Conservation (phyloP, 495 filamentous ascomycete species). For the Penicillium pancosmium region DNA sequence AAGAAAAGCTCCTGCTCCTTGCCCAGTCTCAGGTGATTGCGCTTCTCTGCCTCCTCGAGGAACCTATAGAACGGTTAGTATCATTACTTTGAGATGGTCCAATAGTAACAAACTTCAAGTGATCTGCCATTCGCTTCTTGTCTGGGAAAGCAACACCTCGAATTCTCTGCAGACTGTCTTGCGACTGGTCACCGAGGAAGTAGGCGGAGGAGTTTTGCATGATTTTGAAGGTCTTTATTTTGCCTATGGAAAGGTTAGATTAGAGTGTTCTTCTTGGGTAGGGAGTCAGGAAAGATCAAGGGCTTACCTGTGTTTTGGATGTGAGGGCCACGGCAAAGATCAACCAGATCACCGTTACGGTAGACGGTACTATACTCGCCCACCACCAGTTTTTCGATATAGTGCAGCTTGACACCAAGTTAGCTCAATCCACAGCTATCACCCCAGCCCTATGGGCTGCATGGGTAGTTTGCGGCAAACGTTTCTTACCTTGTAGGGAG, state of each 20-base stretch:
- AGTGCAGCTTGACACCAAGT: slow-evolving; percentile 70
- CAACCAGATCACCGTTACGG: slow-evolving; percentile 77
- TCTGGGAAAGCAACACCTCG: slow-evolving; percentile 97
- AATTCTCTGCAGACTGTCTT: slow-evolving; percentile 93
- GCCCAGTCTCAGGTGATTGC: slow-evolving; percentile 89
- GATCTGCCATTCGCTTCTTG: slow-evolving; percentile 88
- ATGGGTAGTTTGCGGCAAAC: too few relatives aligned
- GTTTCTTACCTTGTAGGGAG: too few relatives aligned
- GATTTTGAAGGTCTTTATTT: slow-evolving; percentile 70
- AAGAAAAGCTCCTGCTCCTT: slow-evolving; percentile 96
- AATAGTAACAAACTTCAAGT: slow-evolving; percentile 59
- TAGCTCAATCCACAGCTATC: too few relatives aligned
- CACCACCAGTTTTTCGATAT: slow-evolving; percentile 93
- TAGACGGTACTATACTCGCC: slow-evolving; percentile 93
- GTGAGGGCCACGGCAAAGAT: slow-evolving; percentile 80
- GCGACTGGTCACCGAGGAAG: slow-evolving; percentile 89
- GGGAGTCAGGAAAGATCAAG: too few relatives aligned
- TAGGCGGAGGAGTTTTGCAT: slow-evolving; percentile 97
- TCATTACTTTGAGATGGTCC: too few relatives aligned
- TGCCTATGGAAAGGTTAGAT: slow-evolving; percentile 24
- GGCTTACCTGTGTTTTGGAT: slow-evolving; percentile 75
- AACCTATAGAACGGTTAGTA: slow-evolving; percentile 40
- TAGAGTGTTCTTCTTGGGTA: too few relatives aligned
- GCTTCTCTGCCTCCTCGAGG: slow-evolving; percentile 92
- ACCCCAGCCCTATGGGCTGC: too few relatives aligned